These are phyloP conservation scores for Phytopythium ostracodes DNA, from an alignment of 352 stramenopile genomes.

Conservation along the genomic window DNA sequence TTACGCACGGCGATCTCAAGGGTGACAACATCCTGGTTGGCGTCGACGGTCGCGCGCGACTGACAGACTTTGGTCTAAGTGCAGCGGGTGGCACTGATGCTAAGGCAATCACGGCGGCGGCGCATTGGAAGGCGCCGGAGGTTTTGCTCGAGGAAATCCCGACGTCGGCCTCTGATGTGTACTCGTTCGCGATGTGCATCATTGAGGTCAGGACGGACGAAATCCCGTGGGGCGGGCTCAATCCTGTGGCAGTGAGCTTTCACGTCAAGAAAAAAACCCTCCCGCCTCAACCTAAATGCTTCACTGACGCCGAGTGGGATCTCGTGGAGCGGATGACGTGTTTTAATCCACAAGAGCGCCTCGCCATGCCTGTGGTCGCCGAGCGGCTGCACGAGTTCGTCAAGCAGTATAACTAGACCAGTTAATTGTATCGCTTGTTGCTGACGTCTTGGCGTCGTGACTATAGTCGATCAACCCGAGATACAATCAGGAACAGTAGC, in stretches of 20 bases:
- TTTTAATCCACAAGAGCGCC: not conserved
- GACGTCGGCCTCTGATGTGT: constrained; percentile 8
- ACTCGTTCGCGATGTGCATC: constrained; percentile 14
- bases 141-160: not conserved
- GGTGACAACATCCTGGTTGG: constrained; percentile 23
- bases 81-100: not conserved
- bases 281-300: not conserved
- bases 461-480: too few relatives aligned
- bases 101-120: not conserved
- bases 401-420: not conserved
- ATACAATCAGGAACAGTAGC: too few relatives aligned
- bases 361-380: not conserved
- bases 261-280: not conserved
- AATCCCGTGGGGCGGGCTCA: not conserved
- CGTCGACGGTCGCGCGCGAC: constrained; percentile 9
- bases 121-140: constrained; percentile 11
- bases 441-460: too few relatives aligned
- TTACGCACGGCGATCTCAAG: constrained; percentile 22
- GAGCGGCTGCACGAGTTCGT: not conserved
- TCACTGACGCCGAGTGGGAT: not conserved
- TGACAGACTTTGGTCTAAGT: constrained; percentile 21
- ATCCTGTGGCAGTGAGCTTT: not conserved
- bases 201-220: constrained; percentile 1
- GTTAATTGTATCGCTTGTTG: too few relatives aligned
- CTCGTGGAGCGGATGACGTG: not conserved